A percentile compares a stretch with the other conserved stretches of the same genome.
Conservation (phyloP, 306 rosid species). For the Pachyrhizus erosus region DNA sequence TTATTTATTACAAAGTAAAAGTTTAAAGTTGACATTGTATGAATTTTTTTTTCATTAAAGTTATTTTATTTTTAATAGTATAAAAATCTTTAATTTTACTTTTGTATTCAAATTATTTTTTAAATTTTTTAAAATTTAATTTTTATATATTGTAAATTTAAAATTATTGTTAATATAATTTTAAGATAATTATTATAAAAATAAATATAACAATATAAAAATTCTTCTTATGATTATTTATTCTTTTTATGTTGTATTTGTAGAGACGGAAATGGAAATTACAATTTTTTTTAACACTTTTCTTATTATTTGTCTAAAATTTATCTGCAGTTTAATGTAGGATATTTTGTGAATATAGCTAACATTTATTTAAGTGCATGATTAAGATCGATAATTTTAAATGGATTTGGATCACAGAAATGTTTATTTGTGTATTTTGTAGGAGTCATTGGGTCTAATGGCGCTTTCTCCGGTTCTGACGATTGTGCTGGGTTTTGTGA, state of each 20-base stretch:
- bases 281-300: neutral
- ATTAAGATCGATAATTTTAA: neutral
- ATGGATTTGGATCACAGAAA: neutral
- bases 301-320: neutral
- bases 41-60: too few species aligned
- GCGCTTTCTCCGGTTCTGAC: constrained; percentile 67
- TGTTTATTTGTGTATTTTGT: neutral
- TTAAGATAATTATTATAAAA: neutral
- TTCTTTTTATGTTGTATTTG: neutral
- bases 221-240: neutral
- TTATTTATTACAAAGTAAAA: too few species aligned
- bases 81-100: too few species aligned
- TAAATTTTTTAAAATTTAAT: neutral
- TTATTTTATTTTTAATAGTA: too few species aligned
- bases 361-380: neutral
- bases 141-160: neutral
- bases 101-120: too few species aligned
- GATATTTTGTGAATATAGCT: neutral
- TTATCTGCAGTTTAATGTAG: neutral
- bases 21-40: too few species aligned
- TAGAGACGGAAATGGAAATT: neutral
- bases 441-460: constrained; percentile 71
- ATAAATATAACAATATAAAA: too few species aligned
- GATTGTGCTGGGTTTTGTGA: constrained; percentile 64
- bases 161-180: neutral